These are phyloP conservation scores for Bryopsis sp. DNA, from an alignment of 139 green algal species.

Conservation along the genomic window DNA sequence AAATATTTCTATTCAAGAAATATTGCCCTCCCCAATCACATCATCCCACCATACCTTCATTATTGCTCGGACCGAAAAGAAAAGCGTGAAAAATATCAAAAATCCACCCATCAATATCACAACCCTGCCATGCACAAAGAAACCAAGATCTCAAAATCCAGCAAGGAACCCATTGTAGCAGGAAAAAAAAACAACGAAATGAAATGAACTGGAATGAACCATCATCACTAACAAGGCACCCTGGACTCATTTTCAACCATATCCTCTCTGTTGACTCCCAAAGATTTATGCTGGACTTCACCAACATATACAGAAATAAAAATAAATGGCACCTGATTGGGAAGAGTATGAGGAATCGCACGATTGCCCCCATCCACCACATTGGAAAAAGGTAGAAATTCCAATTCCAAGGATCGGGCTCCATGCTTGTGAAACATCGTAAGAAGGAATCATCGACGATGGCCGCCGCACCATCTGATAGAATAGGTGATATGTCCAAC, in stretches of 20 bases:
- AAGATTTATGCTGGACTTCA: no score
- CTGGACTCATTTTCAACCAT: no score
- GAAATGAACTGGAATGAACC: no score
- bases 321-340: conserved; percentile 60
- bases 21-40: background rate
- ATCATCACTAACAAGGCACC: no score
- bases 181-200: no score
- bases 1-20: no score
- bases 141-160: no score
- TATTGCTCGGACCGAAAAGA: conserved; percentile 54
- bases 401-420: conserved; percentile 91
- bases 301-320: no score
- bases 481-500: conserved; percentile 68
- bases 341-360: conserved; percentile 73
- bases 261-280: no score
- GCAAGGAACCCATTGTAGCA: no score
- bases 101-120: conserved; percentile 58
- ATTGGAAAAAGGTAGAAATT: conserved; percentile 94
- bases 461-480: conserved; percentile 71
- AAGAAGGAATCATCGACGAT: conserved; percentile 96
- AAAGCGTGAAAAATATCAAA: conserved; percentile 67
- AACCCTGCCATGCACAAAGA: conserved; percentile 31
- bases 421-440: conserved; percentile 74
- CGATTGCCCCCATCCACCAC: conserved; percentile 65
- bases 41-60: conserved; percentile 28